Percentiles rank a stretch among this genome's conserved stretches.
Conservation (phyloP, 306 rosid species). For the Cicer arietinum region DNA sequence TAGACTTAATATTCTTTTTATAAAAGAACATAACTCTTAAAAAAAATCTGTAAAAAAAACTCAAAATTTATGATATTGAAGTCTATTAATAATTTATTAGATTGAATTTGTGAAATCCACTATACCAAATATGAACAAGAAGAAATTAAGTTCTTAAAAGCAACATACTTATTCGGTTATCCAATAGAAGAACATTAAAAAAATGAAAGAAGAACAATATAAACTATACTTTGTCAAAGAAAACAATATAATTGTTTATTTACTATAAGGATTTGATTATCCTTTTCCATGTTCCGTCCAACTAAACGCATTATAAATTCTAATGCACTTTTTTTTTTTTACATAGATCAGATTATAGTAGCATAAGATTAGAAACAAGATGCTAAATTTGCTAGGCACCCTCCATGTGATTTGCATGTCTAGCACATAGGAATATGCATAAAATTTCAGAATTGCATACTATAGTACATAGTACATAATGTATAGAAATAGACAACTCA, state of each 20-base stretch:
- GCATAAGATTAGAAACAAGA: neutral
- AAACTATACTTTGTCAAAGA: neutral
- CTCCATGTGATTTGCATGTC: constrained; percentile 30
- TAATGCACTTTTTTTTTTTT: neutral
- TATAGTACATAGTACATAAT: too few relatives aligned
- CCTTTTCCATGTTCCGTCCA: constrained; percentile 41
- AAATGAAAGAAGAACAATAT: neutral
- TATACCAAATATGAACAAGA: neutral
- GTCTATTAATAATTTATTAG: neutral
- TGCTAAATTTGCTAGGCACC: neutral
- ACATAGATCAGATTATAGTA: neutral
- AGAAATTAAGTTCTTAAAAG: neutral
- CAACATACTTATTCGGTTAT: neutral
- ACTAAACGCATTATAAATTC: constrained; percentile 9
- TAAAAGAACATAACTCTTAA: too few relatives aligned
- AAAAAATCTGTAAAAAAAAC: too few relatives aligned
- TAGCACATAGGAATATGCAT: neutral
- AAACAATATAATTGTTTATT: neutral
- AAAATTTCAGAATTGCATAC: neutral
- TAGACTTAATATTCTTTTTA: too few relatives aligned
- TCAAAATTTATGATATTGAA: neutral
- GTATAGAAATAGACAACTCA: neutral
- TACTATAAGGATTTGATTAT: neutral
- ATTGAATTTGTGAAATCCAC: neutral
- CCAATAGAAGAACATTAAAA: too few relatives aligned